Evolutionary conservation across 2,329 filamentous ascomycete genomes (phyloP).

Genomic region (Phoma herbarum): DNA sequence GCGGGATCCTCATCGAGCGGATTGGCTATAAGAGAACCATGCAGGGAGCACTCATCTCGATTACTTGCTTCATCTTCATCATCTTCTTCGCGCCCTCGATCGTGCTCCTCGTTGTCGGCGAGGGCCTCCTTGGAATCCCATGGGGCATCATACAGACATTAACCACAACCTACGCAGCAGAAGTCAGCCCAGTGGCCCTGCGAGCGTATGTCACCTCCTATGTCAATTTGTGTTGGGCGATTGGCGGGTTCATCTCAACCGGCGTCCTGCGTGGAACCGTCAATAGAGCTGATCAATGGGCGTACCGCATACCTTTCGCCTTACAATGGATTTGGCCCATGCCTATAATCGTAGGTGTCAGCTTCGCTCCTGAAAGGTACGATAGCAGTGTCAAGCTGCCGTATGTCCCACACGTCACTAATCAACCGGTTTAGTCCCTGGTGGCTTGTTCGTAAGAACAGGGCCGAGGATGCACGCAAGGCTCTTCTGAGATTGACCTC

Average conservation of each 20-base stretch:
- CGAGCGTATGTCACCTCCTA: background rate
- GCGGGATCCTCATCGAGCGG: slow-evolving; percentile 51
- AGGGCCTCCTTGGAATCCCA: slow-evolving; percentile 42
- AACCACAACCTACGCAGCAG: slow-evolving; percentile 24
- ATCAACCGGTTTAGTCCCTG: slow-evolving; percentile 1
- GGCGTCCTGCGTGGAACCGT: slow-evolving; percentile 73
- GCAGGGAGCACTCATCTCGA: slow-evolving; percentile 24
- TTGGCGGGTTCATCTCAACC: slow-evolving; percentile 69
- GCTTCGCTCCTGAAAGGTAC: slow-evolving; percentile 77
- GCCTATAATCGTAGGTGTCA: slow-evolving; percentile 69
- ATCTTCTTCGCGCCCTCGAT: slow-evolving; percentile 35
- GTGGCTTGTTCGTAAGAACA: slow-evolving; percentile 15
- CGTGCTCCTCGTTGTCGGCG: slow-evolving; percentile 27
- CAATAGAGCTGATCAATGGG: slow-evolving; percentile 66
- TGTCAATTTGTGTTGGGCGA: background rate
- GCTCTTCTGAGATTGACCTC: slow-evolving; percentile 9
- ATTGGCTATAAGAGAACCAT: slow-evolving; percentile 45
- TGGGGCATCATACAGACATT: slow-evolving; percentile 55
- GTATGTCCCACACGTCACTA: slow-evolving; percentile 57
- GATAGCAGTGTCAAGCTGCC: slow-evolving; percentile 43
- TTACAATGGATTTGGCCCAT: slow-evolving; percentile 78
- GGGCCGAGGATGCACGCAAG: slow-evolving; percentile 10
- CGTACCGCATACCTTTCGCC: slow-evolving; percentile 70
- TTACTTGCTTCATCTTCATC: slow-evolving; percentile 31
- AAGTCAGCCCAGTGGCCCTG: background rate